Percentiles rank a stretch among this genome's conserved stretches.
phyloP scores from a whole-genome alignment of 208 protist genomes.

The Phytomonas sp. region DNA sequence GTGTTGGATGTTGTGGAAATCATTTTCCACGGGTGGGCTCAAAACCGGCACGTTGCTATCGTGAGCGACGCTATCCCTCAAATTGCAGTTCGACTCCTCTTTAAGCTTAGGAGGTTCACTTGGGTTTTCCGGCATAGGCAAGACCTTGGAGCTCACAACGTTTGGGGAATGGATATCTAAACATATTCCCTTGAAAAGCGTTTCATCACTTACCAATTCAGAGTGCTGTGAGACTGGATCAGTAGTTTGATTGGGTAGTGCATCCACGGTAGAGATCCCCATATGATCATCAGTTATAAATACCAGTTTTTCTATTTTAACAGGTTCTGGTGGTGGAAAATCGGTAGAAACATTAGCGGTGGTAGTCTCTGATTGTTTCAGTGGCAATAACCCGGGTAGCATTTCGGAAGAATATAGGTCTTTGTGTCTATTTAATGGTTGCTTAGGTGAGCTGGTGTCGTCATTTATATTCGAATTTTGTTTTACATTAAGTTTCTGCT shows the following conservation, averaged over 20 bases:
- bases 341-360: neutral
- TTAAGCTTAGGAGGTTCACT: neutral
- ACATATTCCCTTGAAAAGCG: neutral
- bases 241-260: neutral
- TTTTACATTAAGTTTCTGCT: neutral
- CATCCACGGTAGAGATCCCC: neutral
- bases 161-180: neutral
- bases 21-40: neutral
- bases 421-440: neutral
- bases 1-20: neutral
- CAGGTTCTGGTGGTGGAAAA: neutral
- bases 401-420: neutral
- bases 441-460: neutral
- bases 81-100: neutral
- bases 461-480: neutral
- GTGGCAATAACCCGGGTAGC: neutral
- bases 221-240: neutral
- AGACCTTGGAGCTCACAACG: neutral
- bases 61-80: neutral
- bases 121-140: neutral
- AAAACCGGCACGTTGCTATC: neutral
- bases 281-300: neutral
- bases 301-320: neutral
- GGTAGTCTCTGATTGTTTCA: neutral
- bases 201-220: neutral